These are phyloP conservation scores for Mimosa pudica DNA, from an alignment of 306 rosid genomes.

Conservation along the genomic window DNA sequence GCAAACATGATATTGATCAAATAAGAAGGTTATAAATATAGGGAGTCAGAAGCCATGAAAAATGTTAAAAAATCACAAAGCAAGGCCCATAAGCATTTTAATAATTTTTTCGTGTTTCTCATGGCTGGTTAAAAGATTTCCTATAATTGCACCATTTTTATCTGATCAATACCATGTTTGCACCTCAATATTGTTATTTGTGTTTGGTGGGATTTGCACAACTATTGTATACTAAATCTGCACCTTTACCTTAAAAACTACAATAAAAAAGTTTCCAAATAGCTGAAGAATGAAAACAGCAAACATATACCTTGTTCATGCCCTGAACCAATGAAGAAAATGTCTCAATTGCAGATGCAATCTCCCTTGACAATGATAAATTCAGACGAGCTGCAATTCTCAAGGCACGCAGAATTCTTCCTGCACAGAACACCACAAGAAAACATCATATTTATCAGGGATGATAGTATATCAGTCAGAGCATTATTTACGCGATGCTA, in stretches of 20 bases:
- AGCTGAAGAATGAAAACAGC: conserved; percentile 5
- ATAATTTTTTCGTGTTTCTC: no score
- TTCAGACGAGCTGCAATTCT: conserved; percentile 97
- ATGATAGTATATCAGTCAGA: conserved; percentile 30
- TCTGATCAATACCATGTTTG: no score
- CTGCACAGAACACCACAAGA: conserved; percentile 48
- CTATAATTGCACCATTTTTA: no score
- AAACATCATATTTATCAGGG: conserved; percentile 35
- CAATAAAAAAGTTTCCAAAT: neutral
- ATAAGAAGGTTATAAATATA: no score
- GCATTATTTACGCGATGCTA: conserved; percentile 34
- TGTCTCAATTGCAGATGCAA: neutral
- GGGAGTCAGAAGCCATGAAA: no score
- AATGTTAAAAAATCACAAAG: no score
- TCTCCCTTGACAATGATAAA: conserved; percentile 66
- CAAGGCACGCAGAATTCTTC: conserved; percentile 90
- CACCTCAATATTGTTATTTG: no score
- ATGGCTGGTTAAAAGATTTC: no score
- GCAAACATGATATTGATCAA: no score
- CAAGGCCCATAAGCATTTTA: no score
- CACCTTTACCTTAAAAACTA: neutral
- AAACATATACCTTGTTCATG: conserved; percentile 27
- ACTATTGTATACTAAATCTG: no score
- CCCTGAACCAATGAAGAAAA: conserved; percentile 2
- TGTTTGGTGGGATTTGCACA: no score